A percentile compares a stretch with the other conserved stretches of the same genome.
Evolutionary conservation across 2,329 filamentous ascomycete species (phyloP).

Genomic region (Arthrobotrys musiformis): DNA sequence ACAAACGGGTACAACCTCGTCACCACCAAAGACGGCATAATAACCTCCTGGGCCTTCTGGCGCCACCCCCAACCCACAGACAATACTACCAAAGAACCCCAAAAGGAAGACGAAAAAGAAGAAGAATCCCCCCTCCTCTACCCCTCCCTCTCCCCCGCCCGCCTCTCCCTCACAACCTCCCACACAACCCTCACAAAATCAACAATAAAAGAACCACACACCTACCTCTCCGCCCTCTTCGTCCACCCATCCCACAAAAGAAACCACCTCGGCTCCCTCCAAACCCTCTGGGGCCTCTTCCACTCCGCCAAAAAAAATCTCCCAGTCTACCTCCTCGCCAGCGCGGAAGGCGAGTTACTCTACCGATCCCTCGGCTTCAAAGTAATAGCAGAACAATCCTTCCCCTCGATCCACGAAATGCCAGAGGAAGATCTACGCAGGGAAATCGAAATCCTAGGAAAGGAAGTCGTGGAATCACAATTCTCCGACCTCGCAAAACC

Average conservation of each 20-base stretch:
- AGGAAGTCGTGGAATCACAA: conserved; percentile 19
- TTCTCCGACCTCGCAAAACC: conserved; percentile 8
- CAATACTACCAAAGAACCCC: background rate
- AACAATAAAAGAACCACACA: conserved; percentile 15
- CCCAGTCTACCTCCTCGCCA: conserved; percentile 20
- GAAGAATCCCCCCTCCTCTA: background rate
- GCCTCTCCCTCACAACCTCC: background rate
- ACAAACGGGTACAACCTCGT: conserved; percentile 27
- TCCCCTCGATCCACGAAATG: conserved; percentile 36
- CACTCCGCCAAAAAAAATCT: background rate
- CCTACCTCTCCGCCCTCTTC: conserved; percentile 46
- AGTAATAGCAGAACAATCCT: conserved; percentile 10
- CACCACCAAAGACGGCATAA: conserved; percentile 2
- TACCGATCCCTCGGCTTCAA: conserved; percentile 27
- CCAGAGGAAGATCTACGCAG: conserved; percentile 22
- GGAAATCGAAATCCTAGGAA: conserved; percentile 32
- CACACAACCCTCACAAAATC: no score
- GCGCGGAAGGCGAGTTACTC: conserved; percentile 28
- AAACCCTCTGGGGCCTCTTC: conserved; percentile 40
- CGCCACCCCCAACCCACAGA: background rate
- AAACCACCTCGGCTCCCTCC: background rate
- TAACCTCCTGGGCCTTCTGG: conserved; percentile 38
- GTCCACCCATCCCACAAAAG: conserved; percentile 32
- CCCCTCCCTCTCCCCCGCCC: conserved; percentile 1
- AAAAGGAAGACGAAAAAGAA: background rate